Percentiles rank a stretch among this genome's conserved stretches.
Evolutionary conservation across 129 eudicot species (phyloP).

Genomic region (Chrysanthemum lavandulifolium): DNA sequence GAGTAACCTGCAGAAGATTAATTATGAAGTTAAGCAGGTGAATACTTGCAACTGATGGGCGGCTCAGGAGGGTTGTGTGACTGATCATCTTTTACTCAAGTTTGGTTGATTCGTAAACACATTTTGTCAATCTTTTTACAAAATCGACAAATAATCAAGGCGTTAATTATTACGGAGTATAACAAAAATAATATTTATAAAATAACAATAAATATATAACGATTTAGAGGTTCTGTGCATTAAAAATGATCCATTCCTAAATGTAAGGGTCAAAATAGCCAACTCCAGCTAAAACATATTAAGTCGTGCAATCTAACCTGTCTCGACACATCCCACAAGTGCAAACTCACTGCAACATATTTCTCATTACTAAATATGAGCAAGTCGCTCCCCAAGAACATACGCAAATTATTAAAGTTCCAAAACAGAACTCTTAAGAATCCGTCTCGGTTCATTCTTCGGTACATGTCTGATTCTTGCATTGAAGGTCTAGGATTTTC

Average conservation of each 20-base stretch:
- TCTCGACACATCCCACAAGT: slow-evolving; percentile 94
- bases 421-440: slow-evolving; percentile 81
- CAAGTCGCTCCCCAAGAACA: slow-evolving; percentile 96
- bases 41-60: background rate
- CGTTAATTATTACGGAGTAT: background rate
- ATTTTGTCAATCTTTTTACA: slow-evolving; percentile 1
- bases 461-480: slow-evolving; percentile 87
- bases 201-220: background rate
- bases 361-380: slow-evolving; percentile 93
- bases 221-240: slow-evolving; percentile 2
- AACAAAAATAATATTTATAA: background rate
- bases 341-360: slow-evolving; percentile 94
- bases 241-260: background rate
- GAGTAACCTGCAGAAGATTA: slow-evolving; percentile 64
- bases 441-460: slow-evolving; percentile 70
- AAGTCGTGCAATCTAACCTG: slow-evolving; percentile 44
- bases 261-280: background rate
- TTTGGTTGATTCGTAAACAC: background rate
- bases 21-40: background rate
- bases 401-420: slow-evolving; percentile 92
- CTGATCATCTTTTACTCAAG: background rate
- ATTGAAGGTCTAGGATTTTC: slow-evolving; percentile 74
- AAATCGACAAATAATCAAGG: background rate
- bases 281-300: background rate
- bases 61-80: background rate